Conservation (phyloP, 2,329 filamentous ascomycete genomes). For the Cladosporium sp. region DNA sequence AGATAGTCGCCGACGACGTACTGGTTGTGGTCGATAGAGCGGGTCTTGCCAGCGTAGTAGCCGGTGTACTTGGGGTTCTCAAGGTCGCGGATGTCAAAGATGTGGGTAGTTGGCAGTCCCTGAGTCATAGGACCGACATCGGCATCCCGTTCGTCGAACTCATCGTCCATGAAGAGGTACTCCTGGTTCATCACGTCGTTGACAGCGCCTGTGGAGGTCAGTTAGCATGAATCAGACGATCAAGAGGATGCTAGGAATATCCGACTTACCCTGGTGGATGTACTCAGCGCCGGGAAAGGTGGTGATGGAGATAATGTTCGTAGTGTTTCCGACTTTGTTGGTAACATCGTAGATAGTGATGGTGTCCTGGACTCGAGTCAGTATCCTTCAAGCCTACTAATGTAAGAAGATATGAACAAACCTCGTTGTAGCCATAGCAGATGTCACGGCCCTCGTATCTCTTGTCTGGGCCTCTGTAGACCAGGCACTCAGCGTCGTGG, state of each 20-base stretch:
- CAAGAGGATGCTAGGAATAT: constrained; percentile 33
- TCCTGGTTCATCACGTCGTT: constrained; percentile 39
- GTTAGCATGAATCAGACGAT: neutral
- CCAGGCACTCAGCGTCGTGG: constrained; percentile 55
- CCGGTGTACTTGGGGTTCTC: constrained; percentile 40
- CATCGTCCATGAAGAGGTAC: constrained; percentile 51
- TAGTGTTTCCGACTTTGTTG: constrained; percentile 34
- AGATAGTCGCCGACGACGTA: constrained; percentile 35
- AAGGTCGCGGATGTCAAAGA: constrained; percentile 44
- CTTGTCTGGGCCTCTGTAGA: constrained; percentile 47
- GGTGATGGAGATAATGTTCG: constrained; percentile 45
- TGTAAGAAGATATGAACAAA: neutral
- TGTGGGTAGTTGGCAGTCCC: constrained; percentile 38
- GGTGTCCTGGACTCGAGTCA: constrained; percentile 30
- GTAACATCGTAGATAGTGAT: constrained; percentile 45
- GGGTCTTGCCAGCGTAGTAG: constrained; percentile 32
- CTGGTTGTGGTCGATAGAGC: constrained; percentile 40
- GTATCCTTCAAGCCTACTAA: neutral
- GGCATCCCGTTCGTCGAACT: constrained; percentile 47
- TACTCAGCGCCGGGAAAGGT: constrained; percentile 48
- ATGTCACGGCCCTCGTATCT: constrained; percentile 45
- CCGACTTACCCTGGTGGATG: constrained; percentile 50
- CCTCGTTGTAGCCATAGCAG: constrained; percentile 51
- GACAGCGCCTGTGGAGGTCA: neutral
- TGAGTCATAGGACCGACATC: constrained; percentile 31